Evolutionary conservation across 2,329 filamentous ascomycete genomes (phyloP).

Genomic region (Fusarium cyanostomum): DNA sequence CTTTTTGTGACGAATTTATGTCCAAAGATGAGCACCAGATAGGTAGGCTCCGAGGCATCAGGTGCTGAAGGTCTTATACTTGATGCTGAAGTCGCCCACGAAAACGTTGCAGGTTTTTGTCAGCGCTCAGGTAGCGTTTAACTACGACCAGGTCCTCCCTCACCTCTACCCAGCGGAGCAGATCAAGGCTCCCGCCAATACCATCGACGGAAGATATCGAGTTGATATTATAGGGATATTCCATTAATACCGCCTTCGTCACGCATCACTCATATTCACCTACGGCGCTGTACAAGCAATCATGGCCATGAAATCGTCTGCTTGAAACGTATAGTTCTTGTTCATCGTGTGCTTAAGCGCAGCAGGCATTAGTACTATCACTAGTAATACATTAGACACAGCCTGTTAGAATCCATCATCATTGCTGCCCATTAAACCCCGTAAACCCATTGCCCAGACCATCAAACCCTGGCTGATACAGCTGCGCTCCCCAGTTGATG

Average conservation of each 20-base stretch:
- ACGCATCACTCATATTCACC: slow-evolving; percentile 37
- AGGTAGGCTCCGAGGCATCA: too few relatives aligned
- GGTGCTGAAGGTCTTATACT: too few relatives aligned
- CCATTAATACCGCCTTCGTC: slow-evolving; percentile 35
- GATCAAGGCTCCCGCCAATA: slow-evolving; percentile 9
- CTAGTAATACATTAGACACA: slow-evolving; percentile 32
- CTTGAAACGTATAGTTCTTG: not conserved
- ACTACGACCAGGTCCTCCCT: slow-evolving; percentile 33
- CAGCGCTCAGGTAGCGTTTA: slow-evolving; percentile 39
- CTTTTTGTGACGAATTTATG: too few relatives aligned
- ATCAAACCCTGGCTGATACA: slow-evolving; percentile 42
- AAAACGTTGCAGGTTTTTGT: too few relatives aligned
- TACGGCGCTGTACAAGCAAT: slow-evolving; percentile 39
- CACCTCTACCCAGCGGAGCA: not conserved
- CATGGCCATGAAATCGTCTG: slow-evolving; percentile 6
- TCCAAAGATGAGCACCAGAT: too few relatives aligned
- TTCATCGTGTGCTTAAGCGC: not conserved
- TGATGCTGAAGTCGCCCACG: too few relatives aligned
- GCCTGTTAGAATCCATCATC: slow-evolving; percentile 12
- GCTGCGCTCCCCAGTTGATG: slow-evolving; percentile 34
- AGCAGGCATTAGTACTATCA: slow-evolving; percentile 26
- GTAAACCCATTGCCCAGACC: slow-evolving; percentile 35
- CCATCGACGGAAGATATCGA: slow-evolving; percentile 35
- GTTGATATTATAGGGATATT: slow-evolving; percentile 32
- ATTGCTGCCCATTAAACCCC: slow-evolving; percentile 39